Conservation (phyloP, 495 filamentous ascomycete genomes). For the Massariosphaeria phaeospora region DNA sequence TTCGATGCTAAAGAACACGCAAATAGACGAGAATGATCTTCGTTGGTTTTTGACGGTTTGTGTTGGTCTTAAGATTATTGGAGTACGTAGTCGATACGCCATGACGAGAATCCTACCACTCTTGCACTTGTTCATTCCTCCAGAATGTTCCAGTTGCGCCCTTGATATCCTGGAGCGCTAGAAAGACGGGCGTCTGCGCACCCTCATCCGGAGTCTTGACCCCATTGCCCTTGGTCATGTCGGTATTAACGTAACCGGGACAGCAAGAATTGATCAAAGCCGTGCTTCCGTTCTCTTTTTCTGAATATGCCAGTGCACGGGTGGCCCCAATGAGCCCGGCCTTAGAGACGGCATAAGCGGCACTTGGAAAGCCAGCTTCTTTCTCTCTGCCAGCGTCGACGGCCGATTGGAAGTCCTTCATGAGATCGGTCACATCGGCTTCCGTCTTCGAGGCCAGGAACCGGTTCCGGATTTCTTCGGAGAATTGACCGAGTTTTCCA, state of each 20-base stretch:
- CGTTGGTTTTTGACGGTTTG: too few species aligned
- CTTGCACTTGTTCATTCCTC: constrained; percentile 42
- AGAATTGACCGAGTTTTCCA: constrained; percentile 45
- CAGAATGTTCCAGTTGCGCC: constrained; percentile 45
- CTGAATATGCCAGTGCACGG: constrained; percentile 41
- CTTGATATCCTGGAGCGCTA: constrained; percentile 48
- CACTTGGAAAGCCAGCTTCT: constrained; percentile 43
- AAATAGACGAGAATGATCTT: too few species aligned
- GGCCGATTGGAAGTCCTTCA: constrained; percentile 43
- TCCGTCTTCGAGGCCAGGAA: constrained; percentile 41
- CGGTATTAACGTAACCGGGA: constrained; percentile 50
- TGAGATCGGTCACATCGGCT: constrained; percentile 41
- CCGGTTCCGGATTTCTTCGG: constrained; percentile 31
- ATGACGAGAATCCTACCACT: constrained; percentile 46
- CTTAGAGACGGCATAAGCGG: constrained; percentile 48
- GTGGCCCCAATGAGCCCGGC: constrained; percentile 46
- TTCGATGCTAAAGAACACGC: too few species aligned
- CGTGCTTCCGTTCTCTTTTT: constrained; percentile 34
- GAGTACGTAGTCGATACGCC: too few species aligned
- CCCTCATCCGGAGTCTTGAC: constrained; percentile 43
- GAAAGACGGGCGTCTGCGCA: constrained; percentile 48
- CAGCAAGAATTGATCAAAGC: constrained; percentile 51
- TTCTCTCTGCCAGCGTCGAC: constrained; percentile 43
- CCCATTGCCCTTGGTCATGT: constrained; percentile 47
- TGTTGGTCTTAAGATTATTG: too few species aligned